Percentiles rank a stretch among this genome's conserved stretches.
Evolutionary conservation across 805 yeast species (phyloP).

Genomic region (Ogataea neopini): DNA sequence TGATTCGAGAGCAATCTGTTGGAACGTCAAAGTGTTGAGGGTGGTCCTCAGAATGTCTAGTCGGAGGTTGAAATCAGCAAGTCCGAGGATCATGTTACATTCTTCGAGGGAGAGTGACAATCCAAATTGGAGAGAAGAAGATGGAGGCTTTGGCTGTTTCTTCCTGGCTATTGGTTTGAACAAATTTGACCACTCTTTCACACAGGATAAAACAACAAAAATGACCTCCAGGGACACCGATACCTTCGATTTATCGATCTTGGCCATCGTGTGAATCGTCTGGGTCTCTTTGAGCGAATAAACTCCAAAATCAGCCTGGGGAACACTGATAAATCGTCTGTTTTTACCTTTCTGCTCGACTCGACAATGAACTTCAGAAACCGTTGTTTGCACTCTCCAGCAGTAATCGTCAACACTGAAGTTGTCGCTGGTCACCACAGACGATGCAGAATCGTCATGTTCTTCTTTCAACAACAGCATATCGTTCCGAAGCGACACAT

Average conservation of each 20-base stretch:
- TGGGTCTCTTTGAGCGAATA: conserved; percentile 8
- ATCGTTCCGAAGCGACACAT: conserved; percentile 1
- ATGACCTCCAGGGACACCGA: conserved; percentile 40
- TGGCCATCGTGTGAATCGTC: conserved; percentile 7
- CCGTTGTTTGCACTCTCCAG: neutral
- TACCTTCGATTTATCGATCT: conserved; percentile 17
- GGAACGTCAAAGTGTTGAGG: conserved; percentile 9
- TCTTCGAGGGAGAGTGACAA: conserved; percentile 12
- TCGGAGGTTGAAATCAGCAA: conserved; percentile 51
- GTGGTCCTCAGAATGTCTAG: conserved; percentile 41
- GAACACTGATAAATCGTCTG: conserved; percentile 12
- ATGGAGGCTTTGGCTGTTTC: no score
- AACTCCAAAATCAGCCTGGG: neutral
- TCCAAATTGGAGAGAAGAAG: conserved; percentile 5
- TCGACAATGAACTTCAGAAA: neutral
- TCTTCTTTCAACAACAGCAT: neutral
- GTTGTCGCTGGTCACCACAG: neutral
- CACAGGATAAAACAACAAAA: conserved; percentile 46
- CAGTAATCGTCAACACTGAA: conserved; percentile 4
- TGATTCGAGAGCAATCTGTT: conserved; percentile 17
- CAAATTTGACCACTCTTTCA: neutral
- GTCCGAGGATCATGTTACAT: conserved; percentile 32
- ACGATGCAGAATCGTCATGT: conserved; percentile 1
- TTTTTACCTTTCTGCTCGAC: neutral
- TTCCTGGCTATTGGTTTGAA: neutral